Evolutionary conservation across 768 basidiomycete genomes (phyloP).

Genomic region (Gautieria morchelliformis): DNA sequence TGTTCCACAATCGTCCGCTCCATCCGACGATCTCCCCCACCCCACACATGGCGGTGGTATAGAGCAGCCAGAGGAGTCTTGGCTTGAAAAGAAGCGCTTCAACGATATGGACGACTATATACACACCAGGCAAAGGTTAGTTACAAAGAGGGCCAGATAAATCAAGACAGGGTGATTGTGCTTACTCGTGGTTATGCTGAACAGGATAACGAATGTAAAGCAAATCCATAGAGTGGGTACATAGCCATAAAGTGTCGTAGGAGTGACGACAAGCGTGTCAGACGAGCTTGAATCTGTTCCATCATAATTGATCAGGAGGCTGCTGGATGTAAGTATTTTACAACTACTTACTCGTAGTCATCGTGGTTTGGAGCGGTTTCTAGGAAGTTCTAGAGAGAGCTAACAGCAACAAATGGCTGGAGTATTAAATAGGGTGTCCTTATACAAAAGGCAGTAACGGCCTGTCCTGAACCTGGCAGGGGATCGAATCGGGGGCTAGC

Average conservation of each 20-base stretch:
- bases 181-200: constrained; percentile 9
- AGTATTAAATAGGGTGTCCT: too few species aligned
- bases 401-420: too few species aligned
- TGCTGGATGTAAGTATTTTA: neutral
- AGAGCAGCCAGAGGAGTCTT: constrained; percentile 14
- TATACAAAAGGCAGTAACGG: too few species aligned
- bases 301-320: neutral
- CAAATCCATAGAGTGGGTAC: constrained; percentile 13
- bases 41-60: constrained; percentile 15
- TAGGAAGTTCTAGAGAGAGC: too few species aligned
- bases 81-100: constrained; percentile 12
- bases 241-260: constrained; percentile 6
- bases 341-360: neutral
- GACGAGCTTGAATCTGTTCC: neutral
- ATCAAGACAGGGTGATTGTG: neutral
- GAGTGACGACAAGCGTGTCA: neutral
- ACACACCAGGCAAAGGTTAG: neutral
- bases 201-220: constrained; percentile 10
- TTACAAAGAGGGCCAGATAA: neutral
- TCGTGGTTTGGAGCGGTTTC: neutral
- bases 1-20: constrained; percentile 14
- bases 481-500: too few species aligned
- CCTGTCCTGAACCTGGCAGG: too few species aligned
- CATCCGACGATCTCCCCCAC: constrained; percentile 19
- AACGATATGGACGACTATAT: constrained; percentile 11